Percentiles rank a stretch among this genome's conserved stretches.
phyloP scores from a whole-genome alignment of 345 rosid species.

The Ceriops decandra region DNA sequence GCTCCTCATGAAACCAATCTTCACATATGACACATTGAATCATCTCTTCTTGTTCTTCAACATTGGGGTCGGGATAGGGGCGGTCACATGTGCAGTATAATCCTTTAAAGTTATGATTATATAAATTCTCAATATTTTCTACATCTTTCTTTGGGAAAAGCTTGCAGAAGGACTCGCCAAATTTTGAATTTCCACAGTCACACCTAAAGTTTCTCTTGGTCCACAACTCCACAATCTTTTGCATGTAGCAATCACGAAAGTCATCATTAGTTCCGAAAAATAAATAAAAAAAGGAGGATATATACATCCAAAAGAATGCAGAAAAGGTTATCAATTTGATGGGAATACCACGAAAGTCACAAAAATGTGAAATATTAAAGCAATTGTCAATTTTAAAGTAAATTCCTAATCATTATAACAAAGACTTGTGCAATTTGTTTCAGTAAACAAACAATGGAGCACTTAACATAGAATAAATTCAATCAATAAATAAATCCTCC shows the following conservation, averaged over 20 bases:
- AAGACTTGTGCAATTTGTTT: too few species aligned
- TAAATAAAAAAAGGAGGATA: too few species aligned
- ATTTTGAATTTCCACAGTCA: slow-evolving; percentile 97
- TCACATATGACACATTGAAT: slow-evolving; percentile 95
- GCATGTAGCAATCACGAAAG: slow-evolving; percentile 6
- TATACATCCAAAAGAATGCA: too few species aligned
- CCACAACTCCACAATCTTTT: slow-evolving; percentile 87
- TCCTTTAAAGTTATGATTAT: slow-evolving; percentile 95
- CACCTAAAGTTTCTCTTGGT: slow-evolving; percentile 89
- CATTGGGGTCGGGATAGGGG: slow-evolving; percentile 92
- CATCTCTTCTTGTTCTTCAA: slow-evolving; percentile 91
- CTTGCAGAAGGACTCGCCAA: slow-evolving; percentile 79
- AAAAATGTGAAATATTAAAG: too few species aligned
- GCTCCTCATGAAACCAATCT: slow-evolving; percentile 98
- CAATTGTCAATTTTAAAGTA: too few species aligned
- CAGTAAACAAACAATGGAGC: neutral
- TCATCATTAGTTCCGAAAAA: neutral
- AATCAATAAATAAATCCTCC: neutral
- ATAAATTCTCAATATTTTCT: slow-evolving; percentile 70
- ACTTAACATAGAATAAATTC: neutral
- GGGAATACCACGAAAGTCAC: neutral
- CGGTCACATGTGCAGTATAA: slow-evolving; percentile 73
- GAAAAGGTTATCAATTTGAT: neutral
- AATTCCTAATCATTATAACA: too few species aligned
- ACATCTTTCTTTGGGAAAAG: slow-evolving; percentile 67